Evolutionary conservation across 1,284 basidiomycete species (phyloP).

Genomic region (Ustilago crameri): DNA sequence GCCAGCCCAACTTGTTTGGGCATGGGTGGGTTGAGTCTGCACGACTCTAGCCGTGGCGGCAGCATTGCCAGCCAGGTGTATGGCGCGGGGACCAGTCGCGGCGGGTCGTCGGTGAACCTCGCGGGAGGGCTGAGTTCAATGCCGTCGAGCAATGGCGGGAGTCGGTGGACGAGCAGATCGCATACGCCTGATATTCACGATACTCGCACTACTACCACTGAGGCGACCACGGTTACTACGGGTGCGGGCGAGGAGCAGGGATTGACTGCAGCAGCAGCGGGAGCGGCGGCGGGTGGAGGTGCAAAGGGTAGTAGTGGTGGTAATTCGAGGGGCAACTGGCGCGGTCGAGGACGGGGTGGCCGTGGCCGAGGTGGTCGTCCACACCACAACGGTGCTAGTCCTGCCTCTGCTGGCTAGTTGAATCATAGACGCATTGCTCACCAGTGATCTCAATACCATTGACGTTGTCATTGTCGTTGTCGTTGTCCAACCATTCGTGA

Average conservation of each 20-base stretch:
- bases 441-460: too few species aligned
- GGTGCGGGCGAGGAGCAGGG: too few species aligned
- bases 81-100: constrained; percentile 22
- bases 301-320: background rate
- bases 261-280: too few species aligned
- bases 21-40: constrained; percentile 35
- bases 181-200: constrained; percentile 34
- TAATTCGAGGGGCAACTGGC: constrained; percentile 9
- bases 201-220: constrained; percentile 11
- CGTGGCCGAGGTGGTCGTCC: constrained; percentile 4
- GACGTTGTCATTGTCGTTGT: too few species aligned
- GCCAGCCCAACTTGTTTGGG: constrained; percentile 32
- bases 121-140: constrained; percentile 10
- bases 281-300: background rate
- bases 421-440: background rate
- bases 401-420: background rate
- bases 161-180: constrained; percentile 44
- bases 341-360: constrained; percentile 9
- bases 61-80: constrained; percentile 17
- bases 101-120: constrained; percentile 21
- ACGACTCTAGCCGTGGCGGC: constrained; percentile 8
- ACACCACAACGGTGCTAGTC: background rate
- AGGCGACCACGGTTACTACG: constrained; percentile 9
- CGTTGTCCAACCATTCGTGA: too few species aligned
- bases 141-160: constrained; percentile 37